Conservation (phyloP, 177 flowering plant species). For the Vitis hybrid region DNA sequence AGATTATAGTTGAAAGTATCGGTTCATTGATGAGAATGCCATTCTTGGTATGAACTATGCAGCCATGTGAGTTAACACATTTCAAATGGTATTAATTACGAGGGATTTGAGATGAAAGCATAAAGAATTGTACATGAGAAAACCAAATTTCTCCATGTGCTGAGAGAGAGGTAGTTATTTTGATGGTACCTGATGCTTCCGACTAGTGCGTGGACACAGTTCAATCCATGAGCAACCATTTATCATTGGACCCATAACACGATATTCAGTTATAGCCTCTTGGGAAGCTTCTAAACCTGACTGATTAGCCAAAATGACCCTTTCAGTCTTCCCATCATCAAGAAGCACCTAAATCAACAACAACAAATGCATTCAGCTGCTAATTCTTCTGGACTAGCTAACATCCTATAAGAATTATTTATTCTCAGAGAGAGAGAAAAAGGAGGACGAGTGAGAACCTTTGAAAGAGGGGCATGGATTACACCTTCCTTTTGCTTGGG, state of each 20-base stretch:
- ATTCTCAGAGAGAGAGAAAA: not conserved
- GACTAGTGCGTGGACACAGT: slow-evolving; percentile 65
- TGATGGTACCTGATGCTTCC: slow-evolving; percentile 83
- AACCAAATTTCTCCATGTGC: too few species aligned
- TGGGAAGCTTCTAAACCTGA: slow-evolving; percentile 73
- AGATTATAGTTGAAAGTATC: too few species aligned
- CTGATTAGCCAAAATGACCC: slow-evolving; percentile 64
- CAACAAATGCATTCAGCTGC: not conserved
- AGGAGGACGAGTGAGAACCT: slow-evolving; percentile 44
- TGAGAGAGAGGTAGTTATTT: not conserved
- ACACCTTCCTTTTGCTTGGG: slow-evolving; percentile 85
- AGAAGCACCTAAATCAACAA: slow-evolving; percentile 63
- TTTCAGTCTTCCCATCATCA: slow-evolving; percentile 85
- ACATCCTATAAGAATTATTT: not conserved
- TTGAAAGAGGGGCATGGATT: slow-evolving; percentile 76
- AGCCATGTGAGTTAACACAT: too few species aligned
- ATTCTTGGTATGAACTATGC: too few species aligned
- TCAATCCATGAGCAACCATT: slow-evolving; percentile 98
- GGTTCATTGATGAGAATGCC: too few species aligned
- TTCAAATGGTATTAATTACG: too few species aligned
- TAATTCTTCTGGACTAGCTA: not conserved
- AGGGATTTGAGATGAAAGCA: too few species aligned
- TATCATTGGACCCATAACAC: slow-evolving; percentile 84
- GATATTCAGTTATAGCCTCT: slow-evolving; percentile 85
- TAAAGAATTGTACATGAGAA: too few species aligned